Evolutionary conservation across 441 rosid species (phyloP).

Genomic region (Euphorbia celastroides): DNA sequence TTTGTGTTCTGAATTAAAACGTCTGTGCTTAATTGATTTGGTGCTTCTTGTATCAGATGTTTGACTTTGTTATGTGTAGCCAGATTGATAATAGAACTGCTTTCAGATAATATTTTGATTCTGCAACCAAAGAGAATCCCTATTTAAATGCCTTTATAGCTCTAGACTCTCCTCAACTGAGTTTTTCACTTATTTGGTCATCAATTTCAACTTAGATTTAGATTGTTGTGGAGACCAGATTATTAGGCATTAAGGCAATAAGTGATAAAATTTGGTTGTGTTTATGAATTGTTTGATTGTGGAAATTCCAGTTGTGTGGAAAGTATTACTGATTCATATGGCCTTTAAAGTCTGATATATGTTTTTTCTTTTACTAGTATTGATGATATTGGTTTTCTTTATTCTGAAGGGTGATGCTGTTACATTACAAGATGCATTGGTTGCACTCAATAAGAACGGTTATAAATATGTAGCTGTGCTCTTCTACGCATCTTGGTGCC

Average conservation of each 20-base stretch:
- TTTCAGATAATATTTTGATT: not conserved
- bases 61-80: not conserved
- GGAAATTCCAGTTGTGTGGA: not conserved
- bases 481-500: conserved; percentile 95
- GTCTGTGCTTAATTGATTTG: not conserved
- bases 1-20: not conserved
- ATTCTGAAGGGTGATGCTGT: conserved; percentile 73
- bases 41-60: not conserved
- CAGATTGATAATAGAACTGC: not conserved
- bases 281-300: too few species aligned
- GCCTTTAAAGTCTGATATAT: not conserved
- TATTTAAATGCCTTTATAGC: not conserved
- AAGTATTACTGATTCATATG: not conserved
- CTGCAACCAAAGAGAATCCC: not conserved
- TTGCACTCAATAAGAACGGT: conserved; percentile 50
- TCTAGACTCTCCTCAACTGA: not conserved
- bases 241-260: too few species aligned
- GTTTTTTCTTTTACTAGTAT: conserved; percentile 5
- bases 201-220: not conserved
- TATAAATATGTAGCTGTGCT: conserved; percentile 68
- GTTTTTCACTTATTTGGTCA: not conserved
- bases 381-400: conserved; percentile 11
- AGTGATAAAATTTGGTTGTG: too few species aligned
- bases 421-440: conserved; percentile 59
- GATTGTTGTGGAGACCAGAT: not conserved